Conservation (phyloP, 257 asterid genomes). For the Haberlea rhodopensis region DNA sequence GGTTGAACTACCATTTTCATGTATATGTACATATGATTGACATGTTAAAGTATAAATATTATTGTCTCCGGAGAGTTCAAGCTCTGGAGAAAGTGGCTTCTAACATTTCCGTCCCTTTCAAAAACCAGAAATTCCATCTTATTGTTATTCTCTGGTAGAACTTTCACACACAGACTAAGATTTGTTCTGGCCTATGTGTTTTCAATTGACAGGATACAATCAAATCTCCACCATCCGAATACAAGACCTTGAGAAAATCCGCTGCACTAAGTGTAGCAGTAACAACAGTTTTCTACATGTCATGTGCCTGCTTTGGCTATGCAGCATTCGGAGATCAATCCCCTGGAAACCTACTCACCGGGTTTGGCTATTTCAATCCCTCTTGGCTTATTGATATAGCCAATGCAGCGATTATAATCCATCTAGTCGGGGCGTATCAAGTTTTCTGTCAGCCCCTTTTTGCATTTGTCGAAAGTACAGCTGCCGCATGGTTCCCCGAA, state of each 20-base stretch:
- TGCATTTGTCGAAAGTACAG: conserved; percentile 52
- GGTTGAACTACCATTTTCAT: background rate
- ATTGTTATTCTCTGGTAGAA: too few relatives aligned
- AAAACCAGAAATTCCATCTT: too few relatives aligned
- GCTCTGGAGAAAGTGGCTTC: too few relatives aligned
- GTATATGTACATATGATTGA: too few relatives aligned
- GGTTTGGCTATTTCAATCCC: conserved; percentile 69
- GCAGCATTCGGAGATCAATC: conserved; percentile 70
- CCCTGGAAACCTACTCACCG: conserved; percentile 75
- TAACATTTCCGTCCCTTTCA: too few relatives aligned
- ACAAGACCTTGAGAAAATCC: conserved; percentile 64
- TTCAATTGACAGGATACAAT: conserved; percentile 52
- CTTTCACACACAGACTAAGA: background rate
- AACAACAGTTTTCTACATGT: conserved; percentile 67
- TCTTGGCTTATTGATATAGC: conserved; percentile 76
- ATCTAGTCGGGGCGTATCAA: conserved; percentile 72
- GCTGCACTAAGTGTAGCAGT: conserved; percentile 38
- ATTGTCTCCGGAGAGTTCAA: too few relatives aligned
- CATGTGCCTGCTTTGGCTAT: conserved; percentile 67
- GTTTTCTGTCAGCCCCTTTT: conserved; percentile 69
- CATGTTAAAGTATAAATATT: too few relatives aligned
- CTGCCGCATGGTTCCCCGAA: conserved; percentile 34
- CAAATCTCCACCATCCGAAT: conserved; percentile 71
- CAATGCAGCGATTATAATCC: conserved; percentile 62
- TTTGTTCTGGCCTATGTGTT: background rate